Conservation (phyloP, 129 eudicot species). For the Helichrysum umbraculigerum region DNA sequence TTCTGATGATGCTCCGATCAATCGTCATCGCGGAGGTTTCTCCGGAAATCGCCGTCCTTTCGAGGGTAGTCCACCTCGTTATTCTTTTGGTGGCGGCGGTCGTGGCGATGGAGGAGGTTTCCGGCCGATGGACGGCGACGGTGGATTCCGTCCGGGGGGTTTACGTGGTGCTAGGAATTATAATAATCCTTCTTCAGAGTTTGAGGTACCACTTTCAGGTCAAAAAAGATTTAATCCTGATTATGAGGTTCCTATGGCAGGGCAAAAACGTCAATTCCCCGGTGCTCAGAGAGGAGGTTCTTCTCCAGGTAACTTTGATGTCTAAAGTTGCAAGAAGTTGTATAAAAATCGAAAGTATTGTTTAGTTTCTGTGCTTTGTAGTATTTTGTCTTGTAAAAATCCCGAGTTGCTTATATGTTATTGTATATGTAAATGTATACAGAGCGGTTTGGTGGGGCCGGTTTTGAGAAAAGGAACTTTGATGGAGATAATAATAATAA, state of each 20-base stretch:
- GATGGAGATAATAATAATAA: slow-evolving; percentile 27
- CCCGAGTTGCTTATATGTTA: neutral
- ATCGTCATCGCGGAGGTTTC: slow-evolving; percentile 48
- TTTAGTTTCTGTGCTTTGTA: neutral
- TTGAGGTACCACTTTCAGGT: slow-evolving; percentile 45
- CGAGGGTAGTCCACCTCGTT: slow-evolving; percentile 49
- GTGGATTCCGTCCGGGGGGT: slow-evolving; percentile 39
- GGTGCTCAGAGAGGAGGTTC: slow-evolving; percentile 47
- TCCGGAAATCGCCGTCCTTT: slow-evolving; percentile 47
- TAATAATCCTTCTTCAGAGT: slow-evolving; percentile 37
- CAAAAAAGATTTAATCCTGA: slow-evolving; percentile 37
- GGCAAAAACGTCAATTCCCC: slow-evolving; percentile 82
- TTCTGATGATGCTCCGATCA: slow-evolving; percentile 34
- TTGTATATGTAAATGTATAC: slow-evolving; percentile 2
- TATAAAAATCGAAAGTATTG: neutral
- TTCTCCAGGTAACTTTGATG: slow-evolving; percentile 43
- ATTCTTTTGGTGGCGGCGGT: slow-evolving; percentile 26
- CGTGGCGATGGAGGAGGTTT: slow-evolving; percentile 44
- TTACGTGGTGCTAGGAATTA: slow-evolving; percentile 29
- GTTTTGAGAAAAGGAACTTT: slow-evolving; percentile 37
- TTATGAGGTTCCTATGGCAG: slow-evolving; percentile 49
- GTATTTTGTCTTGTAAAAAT: neutral
- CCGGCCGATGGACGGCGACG: slow-evolving; percentile 34
- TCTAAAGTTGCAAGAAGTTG: neutral
- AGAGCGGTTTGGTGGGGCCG: slow-evolving; percentile 32